phyloP scores from a whole-genome alignment of 2,329 filamentous ascomycete species.

The Aspergillus melleus region DNA sequence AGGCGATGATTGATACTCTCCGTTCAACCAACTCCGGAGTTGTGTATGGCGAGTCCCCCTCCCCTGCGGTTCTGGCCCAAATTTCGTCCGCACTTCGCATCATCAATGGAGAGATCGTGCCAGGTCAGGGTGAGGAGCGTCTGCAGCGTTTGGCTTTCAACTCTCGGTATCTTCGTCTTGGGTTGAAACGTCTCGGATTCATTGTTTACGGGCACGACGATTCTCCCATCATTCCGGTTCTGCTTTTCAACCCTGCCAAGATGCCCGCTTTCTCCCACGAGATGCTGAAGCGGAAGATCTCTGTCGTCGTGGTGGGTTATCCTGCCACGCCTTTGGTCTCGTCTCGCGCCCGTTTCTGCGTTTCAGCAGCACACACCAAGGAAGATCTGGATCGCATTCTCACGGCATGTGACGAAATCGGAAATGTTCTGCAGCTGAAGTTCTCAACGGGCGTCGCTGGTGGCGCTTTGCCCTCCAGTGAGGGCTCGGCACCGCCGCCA shows the following conservation, averaged over 20 bases:
- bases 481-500: constrained; percentile 60
- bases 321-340: constrained; percentile 94
- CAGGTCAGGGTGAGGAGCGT: constrained; percentile 92
- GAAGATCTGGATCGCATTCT: constrained; percentile 92
- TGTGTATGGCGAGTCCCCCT: constrained; percentile 81
- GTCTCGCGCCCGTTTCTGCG: constrained; percentile 91
- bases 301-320: constrained; percentile 95
- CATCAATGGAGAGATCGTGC: constrained; percentile 82
- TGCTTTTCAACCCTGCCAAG: constrained; percentile 98
- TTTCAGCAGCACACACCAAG: constrained; percentile 96
- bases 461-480: constrained; percentile 73
- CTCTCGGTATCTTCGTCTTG: constrained; percentile 94
- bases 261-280: constrained; percentile 98
- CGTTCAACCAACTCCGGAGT: constrained; percentile 81
- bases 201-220: constrained; percentile 98
- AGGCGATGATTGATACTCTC: constrained; percentile 89
- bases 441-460: constrained; percentile 96
- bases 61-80: constrained; percentile 85
- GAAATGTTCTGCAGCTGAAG: constrained; percentile 89
- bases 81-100: constrained; percentile 84
- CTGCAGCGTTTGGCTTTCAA: constrained; percentile 97
- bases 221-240: constrained; percentile 90
- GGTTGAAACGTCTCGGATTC: constrained; percentile 92
- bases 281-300: constrained; percentile 97
- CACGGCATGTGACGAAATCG: constrained; percentile 86